Conservation (phyloP, 768 basidiomycete species). For the Pilatotrama ljubarskyi region DNA sequence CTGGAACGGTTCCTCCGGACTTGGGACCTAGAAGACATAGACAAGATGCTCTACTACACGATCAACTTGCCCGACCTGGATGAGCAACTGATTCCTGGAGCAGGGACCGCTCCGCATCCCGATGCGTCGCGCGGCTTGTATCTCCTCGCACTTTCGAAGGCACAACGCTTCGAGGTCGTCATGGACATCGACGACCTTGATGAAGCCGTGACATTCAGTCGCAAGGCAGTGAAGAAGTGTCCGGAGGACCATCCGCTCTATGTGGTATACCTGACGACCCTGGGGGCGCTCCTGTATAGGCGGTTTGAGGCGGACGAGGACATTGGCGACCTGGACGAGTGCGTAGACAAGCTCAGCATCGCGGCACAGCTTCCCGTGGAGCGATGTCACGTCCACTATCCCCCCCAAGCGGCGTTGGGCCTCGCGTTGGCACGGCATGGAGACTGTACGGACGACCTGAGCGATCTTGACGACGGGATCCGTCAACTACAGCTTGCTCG, state of each 20-base stretch:
- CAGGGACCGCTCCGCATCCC: not conserved
- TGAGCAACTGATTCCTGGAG: not conserved
- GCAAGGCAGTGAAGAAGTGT: not conserved
- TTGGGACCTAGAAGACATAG: not conserved
- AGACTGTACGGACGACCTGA: not conserved
- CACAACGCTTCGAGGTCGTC: conserved; percentile 1
- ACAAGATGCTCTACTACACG: not conserved
- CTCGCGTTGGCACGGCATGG: not conserved
- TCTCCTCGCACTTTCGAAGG: not conserved
- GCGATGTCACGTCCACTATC: not conserved
- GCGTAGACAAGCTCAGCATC: not conserved
- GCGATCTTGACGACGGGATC: not conserved
- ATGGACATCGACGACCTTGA: conserved; percentile 4
- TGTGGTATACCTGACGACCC: not conserved
- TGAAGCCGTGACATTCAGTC: not conserved
- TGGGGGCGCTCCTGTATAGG: not conserved
- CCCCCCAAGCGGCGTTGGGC: not conserved
- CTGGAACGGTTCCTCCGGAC: not conserved
- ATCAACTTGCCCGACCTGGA: not conserved
- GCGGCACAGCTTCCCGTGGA: not conserved
- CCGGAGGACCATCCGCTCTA: not conserved
- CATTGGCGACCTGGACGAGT: not conserved
- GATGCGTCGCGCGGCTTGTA: not conserved
- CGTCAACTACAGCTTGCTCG: not conserved
- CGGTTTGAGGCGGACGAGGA: not conserved